phyloP scores from a whole-genome alignment of 2,329 filamentous ascomycete genomes.

The Alternaria sp. region DNA sequence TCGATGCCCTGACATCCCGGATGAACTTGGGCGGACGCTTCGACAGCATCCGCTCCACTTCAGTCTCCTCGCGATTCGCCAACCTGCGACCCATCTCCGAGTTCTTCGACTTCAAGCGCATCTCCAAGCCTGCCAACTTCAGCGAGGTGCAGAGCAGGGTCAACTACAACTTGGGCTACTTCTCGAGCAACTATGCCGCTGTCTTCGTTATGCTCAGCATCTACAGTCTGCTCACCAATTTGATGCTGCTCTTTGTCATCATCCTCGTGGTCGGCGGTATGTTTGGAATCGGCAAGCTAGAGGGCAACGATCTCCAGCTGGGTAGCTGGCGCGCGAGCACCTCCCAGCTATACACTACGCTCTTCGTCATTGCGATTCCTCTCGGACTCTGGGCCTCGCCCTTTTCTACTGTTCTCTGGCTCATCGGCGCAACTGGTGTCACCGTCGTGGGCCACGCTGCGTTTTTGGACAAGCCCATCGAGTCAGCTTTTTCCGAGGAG shows the following conservation, averaged over 20 bases:
- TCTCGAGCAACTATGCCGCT: slow-evolving; percentile 97
- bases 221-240: slow-evolving; percentile 91
- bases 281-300: slow-evolving; percentile 89
- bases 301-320: slow-evolving; percentile 86
- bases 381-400: slow-evolving; percentile 85
- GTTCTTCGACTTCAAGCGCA: slow-evolving; percentile 93
- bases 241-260: slow-evolving; percentile 88
- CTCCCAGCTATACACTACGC: slow-evolving; percentile 90
- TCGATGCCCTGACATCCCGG: slow-evolving; percentile 89
- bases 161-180: slow-evolving; percentile 97
- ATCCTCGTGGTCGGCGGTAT: slow-evolving; percentile 84
- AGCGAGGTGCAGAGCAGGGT: slow-evolving; percentile 86
- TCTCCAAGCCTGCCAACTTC: slow-evolving; percentile 94
- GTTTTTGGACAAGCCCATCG: slow-evolving; percentile 97
- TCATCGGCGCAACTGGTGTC: slow-evolving; percentile 93
- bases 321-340: slow-evolving; percentile 83
- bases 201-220: slow-evolving; percentile 95
- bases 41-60: slow-evolving; percentile 79
- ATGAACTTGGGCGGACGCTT: slow-evolving; percentile 88
- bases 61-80: slow-evolving; percentile 81
- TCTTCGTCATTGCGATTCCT: slow-evolving; percentile 83
- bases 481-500: slow-evolving; percentile 99
- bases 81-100: slow-evolving; percentile 91
- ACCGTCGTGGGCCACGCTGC: slow-evolving; percentile 93
- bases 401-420: slow-evolving; percentile 86